phyloP scores from a whole-genome alignment of 2,329 filamentous ascomycete genomes.

The Pseudophaeomoniella oleicola region DNA sequence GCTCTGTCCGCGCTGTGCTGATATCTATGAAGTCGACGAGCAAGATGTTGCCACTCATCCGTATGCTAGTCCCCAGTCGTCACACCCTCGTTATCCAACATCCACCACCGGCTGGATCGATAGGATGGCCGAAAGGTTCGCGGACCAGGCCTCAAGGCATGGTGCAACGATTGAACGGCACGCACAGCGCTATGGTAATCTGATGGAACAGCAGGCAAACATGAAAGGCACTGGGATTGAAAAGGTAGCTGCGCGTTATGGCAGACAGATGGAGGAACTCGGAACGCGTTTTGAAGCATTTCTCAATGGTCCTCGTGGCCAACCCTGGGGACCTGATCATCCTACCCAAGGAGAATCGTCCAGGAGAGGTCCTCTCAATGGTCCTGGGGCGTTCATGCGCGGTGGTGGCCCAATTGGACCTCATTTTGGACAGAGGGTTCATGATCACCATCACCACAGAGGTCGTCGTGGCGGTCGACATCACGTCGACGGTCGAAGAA shows the following conservation, averaged over 20 bases:
- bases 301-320: neutral
- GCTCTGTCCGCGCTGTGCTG: conserved; percentile 20
- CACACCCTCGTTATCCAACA: too few species aligned
- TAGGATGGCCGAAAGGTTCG: conserved; percentile 18
- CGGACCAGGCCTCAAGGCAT: conserved; percentile 19
- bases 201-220: conserved; percentile 23
- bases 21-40: conserved; percentile 22
- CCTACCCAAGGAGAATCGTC: too few species aligned
- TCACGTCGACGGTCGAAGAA: neutral
- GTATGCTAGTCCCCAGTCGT: conserved; percentile 12
- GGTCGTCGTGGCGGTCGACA: neutral
- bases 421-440: too few species aligned
- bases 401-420: neutral
- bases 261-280: neutral
- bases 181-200: conserved; percentile 20
- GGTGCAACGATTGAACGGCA: conserved; percentile 23
- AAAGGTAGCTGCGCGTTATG: neutral
- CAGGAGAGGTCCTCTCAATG: neutral
- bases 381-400: neutral
- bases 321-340: neutral
- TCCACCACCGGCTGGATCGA: conserved; percentile 15
- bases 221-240: neutral
- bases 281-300: neutral
- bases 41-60: conserved; percentile 12
- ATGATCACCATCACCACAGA: conserved; percentile 1